phyloP scores from a whole-genome alignment of 495 filamentous ascomycete genomes.

The Baudoinia panamericana region DNA sequence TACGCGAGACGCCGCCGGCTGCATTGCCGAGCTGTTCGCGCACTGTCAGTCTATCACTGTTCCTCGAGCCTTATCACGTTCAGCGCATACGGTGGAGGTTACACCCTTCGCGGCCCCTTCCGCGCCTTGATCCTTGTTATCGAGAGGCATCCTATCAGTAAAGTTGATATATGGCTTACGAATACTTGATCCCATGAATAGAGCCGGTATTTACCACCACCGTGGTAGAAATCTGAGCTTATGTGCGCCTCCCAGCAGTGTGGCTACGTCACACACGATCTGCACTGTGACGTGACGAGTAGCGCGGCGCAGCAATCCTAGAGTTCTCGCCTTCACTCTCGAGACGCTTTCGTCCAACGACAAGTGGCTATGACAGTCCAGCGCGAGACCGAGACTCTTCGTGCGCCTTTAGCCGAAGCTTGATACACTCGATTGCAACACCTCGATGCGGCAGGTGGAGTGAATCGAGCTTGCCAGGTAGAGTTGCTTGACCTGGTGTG shows the following conservation, averaged over 20 bases:
- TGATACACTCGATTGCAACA: too few relatives aligned
- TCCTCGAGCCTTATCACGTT: background rate
- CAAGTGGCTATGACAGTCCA: too few relatives aligned
- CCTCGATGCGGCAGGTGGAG: too few relatives aligned
- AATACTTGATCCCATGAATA: background rate
- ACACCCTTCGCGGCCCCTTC: constrained; percentile 18
- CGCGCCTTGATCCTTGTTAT: constrained; percentile 12
- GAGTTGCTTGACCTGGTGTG: too few relatives aligned
- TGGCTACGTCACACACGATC: background rate
- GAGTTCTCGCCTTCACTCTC: too few relatives aligned
- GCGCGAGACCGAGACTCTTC: too few relatives aligned
- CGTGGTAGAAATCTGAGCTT: background rate
- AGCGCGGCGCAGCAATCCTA: constrained; percentile 1
- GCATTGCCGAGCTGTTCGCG: constrained; percentile 10
- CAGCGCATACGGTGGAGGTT: constrained; percentile 14
- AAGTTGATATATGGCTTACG: background rate
- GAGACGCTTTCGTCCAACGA: too few relatives aligned
- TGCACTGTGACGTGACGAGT: background rate
- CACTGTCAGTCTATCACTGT: background rate
- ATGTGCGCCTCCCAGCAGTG: background rate
- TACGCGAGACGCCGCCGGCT: constrained; percentile 14
- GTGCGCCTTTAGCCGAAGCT: too few relatives aligned
- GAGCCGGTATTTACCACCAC: background rate
- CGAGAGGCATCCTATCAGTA: constrained; percentile 11
- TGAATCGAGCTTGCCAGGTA: too few relatives aligned